Percentiles rank a stretch among this genome's conserved stretches.
phyloP scores from a whole-genome alignment of 805 yeast species.

The Peterozyma toletana region DNA sequence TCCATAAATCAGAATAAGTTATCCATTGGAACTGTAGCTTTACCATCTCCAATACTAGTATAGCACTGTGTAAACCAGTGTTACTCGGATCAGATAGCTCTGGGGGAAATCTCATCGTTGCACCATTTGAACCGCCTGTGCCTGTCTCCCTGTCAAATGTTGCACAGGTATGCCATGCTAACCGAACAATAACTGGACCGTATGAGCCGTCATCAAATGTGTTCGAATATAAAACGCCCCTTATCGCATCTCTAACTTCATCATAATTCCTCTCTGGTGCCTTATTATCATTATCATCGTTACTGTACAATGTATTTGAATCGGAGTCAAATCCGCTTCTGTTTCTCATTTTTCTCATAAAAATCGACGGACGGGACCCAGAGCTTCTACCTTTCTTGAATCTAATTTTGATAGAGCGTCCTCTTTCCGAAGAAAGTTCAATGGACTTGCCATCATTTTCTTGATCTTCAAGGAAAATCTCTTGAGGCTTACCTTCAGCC shows the following conservation, averaged over 20 bases:
- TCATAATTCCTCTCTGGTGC: slow-evolving; percentile 19
- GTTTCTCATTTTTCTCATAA: background rate
- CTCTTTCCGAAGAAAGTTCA: no score
- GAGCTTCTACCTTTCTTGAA: slow-evolving; percentile 1
- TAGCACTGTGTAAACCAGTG: slow-evolving; percentile 54
- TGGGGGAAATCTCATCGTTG: slow-evolving; percentile 51
- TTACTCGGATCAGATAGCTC: slow-evolving; percentile 55
- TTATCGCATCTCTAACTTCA: slow-evolving; percentile 28
- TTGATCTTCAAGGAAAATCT: no score
- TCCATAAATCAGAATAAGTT: slow-evolving; percentile 72
- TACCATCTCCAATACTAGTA: slow-evolving; percentile 49
- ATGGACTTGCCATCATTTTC: no score
- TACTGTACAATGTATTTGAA: no score
- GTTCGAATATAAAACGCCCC: slow-evolving; percentile 21
- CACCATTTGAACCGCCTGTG: slow-evolving; percentile 65
- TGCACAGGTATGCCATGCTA: slow-evolving; percentile 88
- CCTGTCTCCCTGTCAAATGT: slow-evolving; percentile 54
- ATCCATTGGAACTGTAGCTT: slow-evolving; percentile 59
- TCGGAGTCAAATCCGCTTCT: background rate
- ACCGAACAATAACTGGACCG: slow-evolving; percentile 73
- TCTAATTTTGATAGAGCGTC: slow-evolving; percentile 1
- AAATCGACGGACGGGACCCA: background rate
- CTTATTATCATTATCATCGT: slow-evolving; percentile 7
- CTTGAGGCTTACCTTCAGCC: no score
- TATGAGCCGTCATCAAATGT: slow-evolving; percentile 62